phyloP scores from a whole-genome alignment of 192 early-diverging fungal species.

The Anaeromyces robustus region DNA sequence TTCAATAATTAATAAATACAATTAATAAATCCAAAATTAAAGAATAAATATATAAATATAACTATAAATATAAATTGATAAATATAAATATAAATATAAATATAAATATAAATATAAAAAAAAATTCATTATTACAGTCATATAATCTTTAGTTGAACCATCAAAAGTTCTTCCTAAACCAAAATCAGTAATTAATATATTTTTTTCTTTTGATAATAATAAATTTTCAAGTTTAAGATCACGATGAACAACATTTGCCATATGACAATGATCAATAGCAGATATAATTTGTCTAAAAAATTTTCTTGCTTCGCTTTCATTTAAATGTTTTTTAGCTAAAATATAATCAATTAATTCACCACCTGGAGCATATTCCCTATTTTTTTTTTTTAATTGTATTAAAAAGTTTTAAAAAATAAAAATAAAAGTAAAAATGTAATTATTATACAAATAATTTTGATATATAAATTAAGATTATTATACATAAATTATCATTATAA shows the following conservation, averaged over 20 bases:
- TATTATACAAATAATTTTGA: too few species aligned
- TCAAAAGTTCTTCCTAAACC: constrained; percentile 34
- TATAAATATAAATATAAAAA: too few species aligned
- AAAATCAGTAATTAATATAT: constrained; percentile 44
- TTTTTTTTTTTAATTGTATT: too few species aligned
- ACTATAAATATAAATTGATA: too few species aligned
- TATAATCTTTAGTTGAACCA: constrained; percentile 21
- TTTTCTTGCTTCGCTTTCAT: constrained; percentile 31
- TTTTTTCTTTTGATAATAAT: constrained; percentile 23
- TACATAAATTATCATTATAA: too few species aligned
- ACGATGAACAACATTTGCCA: constrained; percentile 42
- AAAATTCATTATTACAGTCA: constrained; percentile 20
- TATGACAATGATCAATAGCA: constrained; percentile 45
- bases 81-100: too few species aligned
- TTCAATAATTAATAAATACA: too few species aligned
- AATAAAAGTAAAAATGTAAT: too few species aligned
- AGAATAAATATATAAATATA: too few species aligned
- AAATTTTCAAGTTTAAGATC: constrained; percentile 41
- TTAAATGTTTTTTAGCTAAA: constrained; percentile 21
- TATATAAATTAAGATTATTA: too few species aligned
- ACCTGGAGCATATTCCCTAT: constrained; percentile 44
- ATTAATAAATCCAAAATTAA: too few species aligned
- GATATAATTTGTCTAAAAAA: constrained; percentile 43
- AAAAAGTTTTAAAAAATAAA: too few species aligned
- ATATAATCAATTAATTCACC: constrained; percentile 44